Evolutionary conservation across 2,329 filamentous ascomycete genomes (phyloP), one percentile per base, ranked within the genome.

Genomic region (Aspergillus floridensis): DNA sequence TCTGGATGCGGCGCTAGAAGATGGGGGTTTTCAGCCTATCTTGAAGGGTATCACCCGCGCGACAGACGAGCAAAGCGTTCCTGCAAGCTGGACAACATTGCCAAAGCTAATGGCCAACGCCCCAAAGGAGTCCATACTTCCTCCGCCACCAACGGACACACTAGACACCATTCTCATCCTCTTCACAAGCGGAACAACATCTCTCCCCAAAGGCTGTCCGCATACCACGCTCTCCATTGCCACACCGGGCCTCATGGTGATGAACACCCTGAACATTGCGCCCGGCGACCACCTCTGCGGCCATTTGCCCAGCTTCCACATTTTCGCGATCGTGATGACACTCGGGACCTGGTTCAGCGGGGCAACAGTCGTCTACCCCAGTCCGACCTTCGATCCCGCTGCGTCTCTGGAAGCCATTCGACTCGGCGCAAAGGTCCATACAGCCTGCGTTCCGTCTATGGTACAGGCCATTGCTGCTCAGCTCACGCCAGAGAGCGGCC

Each of bases 361-460:
- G 5, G 57, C 29, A 8, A 55, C 41, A 22, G 21, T 59, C 26
- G 26, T 59, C 19, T 38, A 35, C 24, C 57, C 57, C 5, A 54
- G 31, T 19, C 32, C 26, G 6, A 19, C 44, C 10, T 59, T 59
- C 46, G 52, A 59, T 32, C 50, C 51, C 5, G 29, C 11, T 8
- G 31, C 41, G 8, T 55, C 44, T 6, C 32, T 59, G 16, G 21
- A 55, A 32, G 44, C 32, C 19, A 31, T 59, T 19, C 19, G 21
- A n/a, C 14, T 46, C 16, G 44, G 29, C 14, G 4, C 21, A 6
- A 55, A 54, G 21, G 52, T 55, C 8, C 31, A 54, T n/a, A 32
- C 54, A 24, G 51, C 57, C 11, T 59, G 57, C 38, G 57, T 59
- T 12, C 57, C 57, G 19, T 54, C 57, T 7, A 59, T 55, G 57